Conservation (phyloP, 768 basidiomycete species). For the Suillus bovinus region DNA sequence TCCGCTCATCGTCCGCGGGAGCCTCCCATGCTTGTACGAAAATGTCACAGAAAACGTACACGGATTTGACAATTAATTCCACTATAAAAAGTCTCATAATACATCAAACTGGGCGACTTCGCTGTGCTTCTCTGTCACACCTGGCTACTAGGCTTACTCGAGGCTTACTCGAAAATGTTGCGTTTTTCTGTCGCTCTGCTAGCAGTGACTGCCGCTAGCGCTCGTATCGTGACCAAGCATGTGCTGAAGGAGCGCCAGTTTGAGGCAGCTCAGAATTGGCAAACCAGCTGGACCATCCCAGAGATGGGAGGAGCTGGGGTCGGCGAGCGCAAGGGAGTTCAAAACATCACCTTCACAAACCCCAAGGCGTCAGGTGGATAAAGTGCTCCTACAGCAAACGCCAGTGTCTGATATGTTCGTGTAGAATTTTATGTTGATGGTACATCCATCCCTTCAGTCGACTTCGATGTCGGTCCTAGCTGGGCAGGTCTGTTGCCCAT, state of each 20-base stretch:
- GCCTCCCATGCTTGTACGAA: not conserved
- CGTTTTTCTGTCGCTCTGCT: slow-evolving; percentile 15
- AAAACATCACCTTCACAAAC: slow-evolving; percentile 73
- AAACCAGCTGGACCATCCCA: slow-evolving; percentile 1
- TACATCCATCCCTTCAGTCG: slow-evolving; percentile 60
- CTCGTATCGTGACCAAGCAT: slow-evolving; percentile 34
- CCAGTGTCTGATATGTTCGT: not conserved
- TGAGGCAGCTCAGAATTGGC: slow-evolving; percentile 48
- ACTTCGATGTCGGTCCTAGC: slow-evolving; percentile 74
- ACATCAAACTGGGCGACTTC: not conserved
- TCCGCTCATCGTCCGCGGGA: not conserved
- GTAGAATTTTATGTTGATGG: slow-evolving; percentile 75
- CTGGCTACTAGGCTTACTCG: not conserved
- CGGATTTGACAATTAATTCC: not conserved
- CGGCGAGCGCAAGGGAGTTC: slow-evolving; percentile 28
- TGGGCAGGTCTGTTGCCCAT: slow-evolving; percentile 78
- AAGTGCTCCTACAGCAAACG: not conserved
- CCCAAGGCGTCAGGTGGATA: slow-evolving; percentile 57
- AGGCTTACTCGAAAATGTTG: slow-evolving; percentile 14
- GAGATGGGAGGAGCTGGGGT: slow-evolving; percentile 6
- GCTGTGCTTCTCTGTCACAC: not conserved
- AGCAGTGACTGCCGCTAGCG: slow-evolving; percentile 9
- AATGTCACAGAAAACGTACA: not conserved
- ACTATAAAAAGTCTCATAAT: not conserved
- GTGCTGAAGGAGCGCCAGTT: slow-evolving; percentile 46